A percentile compares a stretch with the other conserved stretches of the same genome.
phyloP scores from a whole-genome alignment of 1,284 basidiomycete genomes.

The Athelia sp. region DNA sequence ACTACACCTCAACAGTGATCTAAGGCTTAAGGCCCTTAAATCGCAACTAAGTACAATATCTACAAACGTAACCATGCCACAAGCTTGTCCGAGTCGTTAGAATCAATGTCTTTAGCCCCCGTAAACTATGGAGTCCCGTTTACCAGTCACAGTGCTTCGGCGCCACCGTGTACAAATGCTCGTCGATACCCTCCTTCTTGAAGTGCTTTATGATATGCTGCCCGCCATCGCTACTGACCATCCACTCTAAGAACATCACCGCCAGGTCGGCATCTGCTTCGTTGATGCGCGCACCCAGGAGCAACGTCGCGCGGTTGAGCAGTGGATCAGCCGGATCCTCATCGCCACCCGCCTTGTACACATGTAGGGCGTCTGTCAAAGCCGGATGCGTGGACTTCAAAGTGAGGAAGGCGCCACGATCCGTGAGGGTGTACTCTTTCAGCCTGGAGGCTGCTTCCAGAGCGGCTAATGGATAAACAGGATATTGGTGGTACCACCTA shows the following conservation, averaged over 20 bases:
- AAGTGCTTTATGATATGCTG: conserved; percentile 34
- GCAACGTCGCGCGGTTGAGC: conserved; percentile 39
- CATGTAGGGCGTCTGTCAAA: conserved; percentile 23
- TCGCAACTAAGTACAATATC: too few species aligned
- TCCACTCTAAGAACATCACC: conserved; percentile 37
- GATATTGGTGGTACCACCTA: conserved; percentile 51
- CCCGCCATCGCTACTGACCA: conserved; percentile 31
- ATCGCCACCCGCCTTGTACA: conserved; percentile 35
- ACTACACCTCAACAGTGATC: too few species aligned
- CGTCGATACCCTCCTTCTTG: conserved; percentile 20
- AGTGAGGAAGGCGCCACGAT: conserved; percentile 39
- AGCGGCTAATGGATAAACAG: conserved; percentile 40
- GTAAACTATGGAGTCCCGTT: too few species aligned
- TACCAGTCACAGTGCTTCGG: not conserved
- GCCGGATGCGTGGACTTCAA: conserved; percentile 24
- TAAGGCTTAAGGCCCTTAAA: too few species aligned
- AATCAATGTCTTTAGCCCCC: too few species aligned
- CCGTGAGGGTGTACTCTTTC: conserved; percentile 45
- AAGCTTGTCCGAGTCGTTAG: too few species aligned
- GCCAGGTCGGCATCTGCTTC: conserved; percentile 21
- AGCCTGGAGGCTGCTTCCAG: conserved; percentile 37
- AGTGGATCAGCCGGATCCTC: conserved; percentile 27
- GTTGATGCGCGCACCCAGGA: conserved; percentile 23
- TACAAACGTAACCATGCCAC: too few species aligned
- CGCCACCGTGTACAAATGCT: not conserved